phyloP scores from a whole-genome alignment of 208 protist genomes.

The Entamoeba moshkovskii region DNA sequence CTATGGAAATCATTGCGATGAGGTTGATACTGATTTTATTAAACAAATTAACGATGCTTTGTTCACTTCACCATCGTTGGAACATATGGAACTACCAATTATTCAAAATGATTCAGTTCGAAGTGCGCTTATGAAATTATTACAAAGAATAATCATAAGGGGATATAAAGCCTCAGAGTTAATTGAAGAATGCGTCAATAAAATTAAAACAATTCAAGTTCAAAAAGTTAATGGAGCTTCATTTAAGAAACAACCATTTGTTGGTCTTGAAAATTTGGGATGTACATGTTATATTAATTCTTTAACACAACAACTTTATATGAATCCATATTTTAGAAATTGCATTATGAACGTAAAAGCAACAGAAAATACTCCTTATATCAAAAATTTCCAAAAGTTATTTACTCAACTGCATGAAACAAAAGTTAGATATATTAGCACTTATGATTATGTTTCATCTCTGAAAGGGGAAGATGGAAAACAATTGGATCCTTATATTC shows the following conservation, averaged over 20 bases:
- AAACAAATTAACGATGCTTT: background rate
- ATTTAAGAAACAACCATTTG: background rate
- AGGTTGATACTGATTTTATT: background rate
- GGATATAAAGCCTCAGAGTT: background rate
- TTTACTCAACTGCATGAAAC: background rate
- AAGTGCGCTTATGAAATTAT: background rate
- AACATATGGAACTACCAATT: background rate
- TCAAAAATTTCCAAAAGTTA: background rate
- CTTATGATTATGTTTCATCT: background rate
- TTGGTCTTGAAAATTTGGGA: background rate
- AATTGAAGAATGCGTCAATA: background rate
- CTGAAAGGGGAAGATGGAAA: background rate
- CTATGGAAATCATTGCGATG: background rate
- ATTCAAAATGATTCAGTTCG: background rate
- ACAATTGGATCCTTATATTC: background rate
- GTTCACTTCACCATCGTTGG: background rate
- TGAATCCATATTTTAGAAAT: constrained; percentile 9
- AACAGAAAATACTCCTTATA: background rate
- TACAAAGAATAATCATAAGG: background rate
- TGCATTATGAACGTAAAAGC: background rate
- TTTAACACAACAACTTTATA: background rate
- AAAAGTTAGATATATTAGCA: background rate
- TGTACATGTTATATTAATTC: constrained; percentile 11
- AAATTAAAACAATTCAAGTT: background rate
- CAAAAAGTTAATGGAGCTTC: background rate